Base-by-base conservation (phyloP, 345 rosid species). In the Rhizophora apiculata region DNA sequence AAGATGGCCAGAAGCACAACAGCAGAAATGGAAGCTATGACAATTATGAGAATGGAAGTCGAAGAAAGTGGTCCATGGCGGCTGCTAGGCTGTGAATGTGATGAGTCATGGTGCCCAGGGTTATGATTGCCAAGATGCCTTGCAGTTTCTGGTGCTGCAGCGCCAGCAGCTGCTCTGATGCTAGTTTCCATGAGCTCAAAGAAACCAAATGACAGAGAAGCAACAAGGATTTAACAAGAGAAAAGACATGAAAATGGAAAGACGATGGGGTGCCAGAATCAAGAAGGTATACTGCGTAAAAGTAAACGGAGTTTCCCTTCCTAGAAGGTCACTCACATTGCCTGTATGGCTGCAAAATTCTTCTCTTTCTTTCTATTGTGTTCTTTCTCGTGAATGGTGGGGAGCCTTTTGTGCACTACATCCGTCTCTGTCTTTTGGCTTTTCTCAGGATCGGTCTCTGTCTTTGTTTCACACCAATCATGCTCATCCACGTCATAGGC, bases 361-460 rank as follows among this genome's bases (percentile, higher is more conserved):
- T 46, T 3, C 73, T 74, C 59, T 78, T 39, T 22, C n/a, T 59
- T 36, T 36, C 21, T 63, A 34, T 34, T 34, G 36, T 6, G 6
- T 1, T 67, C 63, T 34, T 68, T 75, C 52, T 71, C 57, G 74
- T 71, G 79, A 68, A 62, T 65, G 22, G 56, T 67, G 68, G 10
- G 10, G 69, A 64, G 58, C 52, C 65, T 49, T 26, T 59, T 53
- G 49, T 68, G 77, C 66, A 69, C 85, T 73, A 73, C 61, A 20
- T 82, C 73, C 82, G 87, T 83, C 88, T 60, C 63, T n/a, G 67
- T 82, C 67, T 67, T 58, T 60, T 80, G 87, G 76, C 74, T 77
- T 79, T 61, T 68, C 72, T 3, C 55, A 67, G 69, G 88, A 80
- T 70, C 51, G 36, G 91, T 89, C 85, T 67, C 43, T 82, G 64